phyloP scores from a whole-genome alignment of 306 rosid species.

The Vigna radiata region DNA sequence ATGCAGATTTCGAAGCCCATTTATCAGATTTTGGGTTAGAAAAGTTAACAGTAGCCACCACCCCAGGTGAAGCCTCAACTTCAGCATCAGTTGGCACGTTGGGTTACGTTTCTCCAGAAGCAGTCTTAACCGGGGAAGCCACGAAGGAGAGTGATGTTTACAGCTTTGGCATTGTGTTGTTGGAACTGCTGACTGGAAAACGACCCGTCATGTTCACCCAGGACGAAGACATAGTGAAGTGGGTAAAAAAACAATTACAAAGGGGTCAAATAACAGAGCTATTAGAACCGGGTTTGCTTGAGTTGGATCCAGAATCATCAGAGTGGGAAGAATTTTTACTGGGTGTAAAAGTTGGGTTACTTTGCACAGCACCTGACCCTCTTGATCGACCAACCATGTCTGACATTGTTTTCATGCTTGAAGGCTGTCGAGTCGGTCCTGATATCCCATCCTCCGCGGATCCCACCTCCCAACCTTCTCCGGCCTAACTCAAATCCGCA shows the following conservation, averaged over 20 bases:
- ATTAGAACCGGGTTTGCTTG: conserved; percentile 88
- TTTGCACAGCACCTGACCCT: conserved; percentile 94
- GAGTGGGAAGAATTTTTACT: conserved; percentile 97
- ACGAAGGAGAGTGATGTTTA: conserved; percentile 90
- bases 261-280: conserved; percentile 89
- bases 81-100: conserved; percentile 78
- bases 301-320: conserved; percentile 92
- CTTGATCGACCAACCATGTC: conserved; percentile 93
- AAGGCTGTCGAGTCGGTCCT: conserved; percentile 94
- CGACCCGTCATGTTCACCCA: conserved; percentile 89
- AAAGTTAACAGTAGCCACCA: conserved; percentile 53
- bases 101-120: conserved; percentile 90
- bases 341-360: conserved; percentile 92
- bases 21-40: conserved; percentile 90
- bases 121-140: conserved; percentile 73
- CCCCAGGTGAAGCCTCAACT: conserved; percentile 71
- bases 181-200: conserved; percentile 88
- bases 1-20: conserved; percentile 97
- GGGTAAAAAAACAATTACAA: conserved; percentile 93
- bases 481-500: conserved; percentile 51
- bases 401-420: conserved; percentile 98
- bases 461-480: conserved; percentile 87
- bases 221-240: conserved; percentile 94
- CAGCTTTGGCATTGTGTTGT: conserved; percentile 86
- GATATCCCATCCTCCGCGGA: conserved; percentile 91